These are phyloP conservation scores for Cystobasidiaceae sp. DNA, from an alignment of 1,284 basidiomycete species.

Conservation along the genomic window DNA sequence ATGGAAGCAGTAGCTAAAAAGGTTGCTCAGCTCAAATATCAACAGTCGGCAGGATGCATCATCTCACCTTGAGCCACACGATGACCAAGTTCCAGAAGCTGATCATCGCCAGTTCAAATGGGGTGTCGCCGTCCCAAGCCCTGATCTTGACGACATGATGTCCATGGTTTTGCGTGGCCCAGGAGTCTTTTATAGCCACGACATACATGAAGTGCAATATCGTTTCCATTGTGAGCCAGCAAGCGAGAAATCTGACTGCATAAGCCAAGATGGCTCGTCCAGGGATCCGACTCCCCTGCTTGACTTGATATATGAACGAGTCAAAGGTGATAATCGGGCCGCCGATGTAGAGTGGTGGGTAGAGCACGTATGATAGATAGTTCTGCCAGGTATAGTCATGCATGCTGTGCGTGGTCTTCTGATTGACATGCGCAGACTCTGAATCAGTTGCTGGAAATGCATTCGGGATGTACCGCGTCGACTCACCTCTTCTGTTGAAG, in stretches of 20 bases:
- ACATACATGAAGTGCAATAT: slow-evolving; percentile 94
- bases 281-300: slow-evolving; percentile 51
- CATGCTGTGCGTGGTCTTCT: slow-evolving; percentile 35
- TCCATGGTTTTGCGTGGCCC: slow-evolving; percentile 57
- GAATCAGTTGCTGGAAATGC: background rate
- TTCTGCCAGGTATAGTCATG: slow-evolving; percentile 56
- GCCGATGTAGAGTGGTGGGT: slow-evolving; percentile 90
- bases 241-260: slow-evolving; percentile 64
- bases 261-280: slow-evolving; percentile 54
- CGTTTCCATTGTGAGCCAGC: slow-evolving; percentile 79
- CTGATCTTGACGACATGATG: slow-evolving; percentile 40
- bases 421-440: background rate
- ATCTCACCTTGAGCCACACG: slow-evolving; percentile 86
- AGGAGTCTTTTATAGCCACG: slow-evolving; percentile 83
- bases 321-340: slow-evolving; percentile 97
- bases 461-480: slow-evolving; percentile 35
- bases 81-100: slow-evolving; percentile 97
- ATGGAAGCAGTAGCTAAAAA: slow-evolving; percentile 79
- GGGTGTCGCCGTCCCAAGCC: slow-evolving; percentile 59
- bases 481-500: background rate
- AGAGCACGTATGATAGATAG: slow-evolving; percentile 72
- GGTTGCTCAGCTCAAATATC: background rate
- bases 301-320: slow-evolving; percentile 78
- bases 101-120: slow-evolving; percentile 81
- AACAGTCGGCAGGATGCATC: background rate